Conservation (phyloP, 169 alveolate genomes). For the Cryptosporidium tyzzeri region DNA sequence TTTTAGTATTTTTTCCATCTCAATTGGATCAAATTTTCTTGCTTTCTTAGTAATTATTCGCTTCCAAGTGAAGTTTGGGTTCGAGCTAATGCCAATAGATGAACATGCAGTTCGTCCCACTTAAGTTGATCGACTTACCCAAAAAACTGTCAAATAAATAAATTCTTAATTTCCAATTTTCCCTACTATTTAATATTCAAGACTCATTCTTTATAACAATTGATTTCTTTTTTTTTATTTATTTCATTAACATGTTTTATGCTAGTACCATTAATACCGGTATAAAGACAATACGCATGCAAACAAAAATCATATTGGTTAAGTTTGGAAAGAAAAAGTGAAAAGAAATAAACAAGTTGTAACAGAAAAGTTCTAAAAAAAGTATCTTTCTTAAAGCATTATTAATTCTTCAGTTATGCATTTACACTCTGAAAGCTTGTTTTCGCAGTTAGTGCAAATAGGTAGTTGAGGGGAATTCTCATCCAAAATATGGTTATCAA, state of each 20-base stretch:
- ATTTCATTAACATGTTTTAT: background rate
- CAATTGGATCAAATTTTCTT: background rate
- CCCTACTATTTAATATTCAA: background rate
- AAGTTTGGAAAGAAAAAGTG: background rate
- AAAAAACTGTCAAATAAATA: too few species aligned
- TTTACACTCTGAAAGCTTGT: conserved; percentile 12
- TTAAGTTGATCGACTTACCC: background rate
- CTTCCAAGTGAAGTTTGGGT: background rate
- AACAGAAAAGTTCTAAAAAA: background rate
- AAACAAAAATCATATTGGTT: background rate
- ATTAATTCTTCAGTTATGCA: conserved; percentile 16
- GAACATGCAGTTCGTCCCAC: background rate
- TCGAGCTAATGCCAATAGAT: background rate
- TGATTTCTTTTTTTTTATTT: background rate
- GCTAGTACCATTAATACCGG: background rate
- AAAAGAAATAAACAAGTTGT: background rate
- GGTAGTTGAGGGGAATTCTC: conserved; percentile 4
- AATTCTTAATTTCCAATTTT: background rate
- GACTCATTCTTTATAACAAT: background rate
- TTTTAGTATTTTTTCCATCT: conserved; percentile 34
- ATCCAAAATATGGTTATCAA: conserved; percentile 5
- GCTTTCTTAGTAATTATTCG: background rate
- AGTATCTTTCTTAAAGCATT: background rate
- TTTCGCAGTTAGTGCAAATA: conserved; percentile 20
- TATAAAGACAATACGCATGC: conserved; percentile 39